Base-by-base conservation (phyloP, 805 yeast species). In the Blastobotrys parvus region DNA sequence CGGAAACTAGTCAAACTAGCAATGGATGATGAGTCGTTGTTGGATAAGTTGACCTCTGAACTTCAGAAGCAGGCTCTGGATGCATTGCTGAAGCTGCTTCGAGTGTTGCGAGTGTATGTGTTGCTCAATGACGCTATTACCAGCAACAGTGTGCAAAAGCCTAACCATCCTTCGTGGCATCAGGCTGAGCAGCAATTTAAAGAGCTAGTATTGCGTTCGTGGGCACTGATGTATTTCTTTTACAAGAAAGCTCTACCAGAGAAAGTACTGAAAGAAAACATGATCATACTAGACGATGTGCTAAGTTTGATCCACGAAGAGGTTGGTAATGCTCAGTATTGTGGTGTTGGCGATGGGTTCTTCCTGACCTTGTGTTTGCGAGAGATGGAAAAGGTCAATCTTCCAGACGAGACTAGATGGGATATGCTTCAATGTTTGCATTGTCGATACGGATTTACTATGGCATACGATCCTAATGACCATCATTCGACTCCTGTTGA, bases 351-450 rank as follows among this genome's bases (percentile, higher is more conserved):
- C 0, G 58, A 71, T 21, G 89, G 94, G 0, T 61, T 65, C 5
- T 80, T 89, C 47, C 64, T 92, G 40, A 67, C 69, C 15, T 62
- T 82, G 21, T 67, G 81, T 0, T 82, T 87, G 50, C 65, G 68
- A 6, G 68, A 73, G 16, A 62, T 83, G 27, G 64, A 76, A 13
- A 51, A 63, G 0, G 60, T 74, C 21, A 63, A 68, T 17, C 59
- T 67, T 45, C 49, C 55, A 11, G 70, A 68, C 2, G 71, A 70
- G 3, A 70, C 82, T 2, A 89, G 82, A 37, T 68, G 69, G 6
- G 92, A 87, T 36, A 59, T 90, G 38, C 71, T 86, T 6, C 97
- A 90, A 55, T 70, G 86, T 27, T 62, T 92, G 18, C 70, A 78
- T 48, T 92, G 98, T 58, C 71, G 83, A 7, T 87, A 81, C 53